Conservation (phyloP, 1,284 basidiomycete genomes). For the Ustilago hordei region DNA sequence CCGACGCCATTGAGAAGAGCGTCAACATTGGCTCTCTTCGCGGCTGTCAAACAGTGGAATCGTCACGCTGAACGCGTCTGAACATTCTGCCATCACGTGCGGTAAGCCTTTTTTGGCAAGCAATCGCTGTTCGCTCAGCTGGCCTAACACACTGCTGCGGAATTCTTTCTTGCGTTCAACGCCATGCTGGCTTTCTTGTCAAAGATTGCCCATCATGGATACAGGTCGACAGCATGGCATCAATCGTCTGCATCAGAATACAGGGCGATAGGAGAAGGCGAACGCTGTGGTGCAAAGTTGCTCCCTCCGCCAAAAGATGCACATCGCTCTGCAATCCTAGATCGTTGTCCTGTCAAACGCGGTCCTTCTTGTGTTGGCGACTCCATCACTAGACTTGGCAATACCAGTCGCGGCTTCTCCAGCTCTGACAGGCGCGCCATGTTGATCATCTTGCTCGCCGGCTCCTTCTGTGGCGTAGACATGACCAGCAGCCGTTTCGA, state of each 20-base stretch:
- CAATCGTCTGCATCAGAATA: slow-evolving; percentile 30
- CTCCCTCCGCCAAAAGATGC: slow-evolving; percentile 26
- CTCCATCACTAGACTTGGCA: slow-evolving; percentile 37
- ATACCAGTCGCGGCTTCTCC: slow-evolving; percentile 29
- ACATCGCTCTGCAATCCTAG: slow-evolving; percentile 20
- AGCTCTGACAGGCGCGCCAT: slow-evolving; percentile 11
- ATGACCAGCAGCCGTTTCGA: slow-evolving; percentile 35
- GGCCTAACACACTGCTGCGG: neutral
- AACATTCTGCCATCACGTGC: slow-evolving; percentile 30
- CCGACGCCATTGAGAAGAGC: too few species aligned
- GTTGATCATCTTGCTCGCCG: slow-evolving; percentile 12
- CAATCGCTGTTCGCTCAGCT: too few species aligned
- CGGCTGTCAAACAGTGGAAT: neutral
- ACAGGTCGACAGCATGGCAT: neutral
- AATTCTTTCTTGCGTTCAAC: too few species aligned
- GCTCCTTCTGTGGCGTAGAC: slow-evolving; percentile 41
- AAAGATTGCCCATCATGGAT: neutral
- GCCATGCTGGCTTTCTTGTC: neutral
- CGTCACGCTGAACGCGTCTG: slow-evolving; percentile 28
- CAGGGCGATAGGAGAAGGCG: slow-evolving; percentile 27
- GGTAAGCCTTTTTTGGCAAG: neutral
- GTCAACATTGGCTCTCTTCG: neutral
- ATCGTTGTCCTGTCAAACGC: slow-evolving; percentile 1
- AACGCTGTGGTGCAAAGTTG: slow-evolving; percentile 21
- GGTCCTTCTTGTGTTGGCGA: slow-evolving; percentile 28